Evolutionary conservation across 495 filamentous ascomycete genomes (phyloP), one percentile per base, ranked within the genome.

Genomic region (Lophiostoma macrostomum): DNA sequence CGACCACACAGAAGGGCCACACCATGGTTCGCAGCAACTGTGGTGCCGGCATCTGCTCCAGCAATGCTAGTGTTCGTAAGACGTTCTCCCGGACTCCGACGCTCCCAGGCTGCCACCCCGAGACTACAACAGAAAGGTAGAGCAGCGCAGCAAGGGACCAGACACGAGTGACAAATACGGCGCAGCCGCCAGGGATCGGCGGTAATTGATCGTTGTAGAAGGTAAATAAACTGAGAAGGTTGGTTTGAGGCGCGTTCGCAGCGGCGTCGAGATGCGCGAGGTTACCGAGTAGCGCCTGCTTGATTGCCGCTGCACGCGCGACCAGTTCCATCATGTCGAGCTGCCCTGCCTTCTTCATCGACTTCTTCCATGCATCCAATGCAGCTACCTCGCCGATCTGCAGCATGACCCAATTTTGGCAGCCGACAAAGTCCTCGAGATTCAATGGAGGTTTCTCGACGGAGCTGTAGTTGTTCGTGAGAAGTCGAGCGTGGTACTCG

Each of bases 1-100:
- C 76, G 13, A 73, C 73, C 2, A 79, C 64, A 49, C 71, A 74
- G 35, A 79, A 71, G 0, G 77, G 76, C 75, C 75, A 80, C n/a
- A 72, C 71, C 38, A 75, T 54, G 10, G 73, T 72, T 1, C 74
- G 64, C 13, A 79, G 49, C 23, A 77, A 58, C 19, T 16, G 37
- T 2, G 58, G 57, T 7, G 36, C 16, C 4, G 59, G 23, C 8
- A 46, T 39, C 10, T 54, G 44, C 5, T 52, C 42, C 11, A 76
- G 24, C 50, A 74, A 32, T 25, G 66, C 58, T 2, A 76, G 52
- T 10, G 70, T 70, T 25, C 38, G 56, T 0, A 39, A 41, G 7
- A 76, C 74, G 12, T 69, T 65, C 8, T 60, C 24, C 1, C 64
- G 69, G 1, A 76, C 67, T 38, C 74, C 73, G 6, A 44, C 44